Conservation (phyloP, 2,329 filamentous ascomycete species). For the Exophiala xenobiotica region DNA sequence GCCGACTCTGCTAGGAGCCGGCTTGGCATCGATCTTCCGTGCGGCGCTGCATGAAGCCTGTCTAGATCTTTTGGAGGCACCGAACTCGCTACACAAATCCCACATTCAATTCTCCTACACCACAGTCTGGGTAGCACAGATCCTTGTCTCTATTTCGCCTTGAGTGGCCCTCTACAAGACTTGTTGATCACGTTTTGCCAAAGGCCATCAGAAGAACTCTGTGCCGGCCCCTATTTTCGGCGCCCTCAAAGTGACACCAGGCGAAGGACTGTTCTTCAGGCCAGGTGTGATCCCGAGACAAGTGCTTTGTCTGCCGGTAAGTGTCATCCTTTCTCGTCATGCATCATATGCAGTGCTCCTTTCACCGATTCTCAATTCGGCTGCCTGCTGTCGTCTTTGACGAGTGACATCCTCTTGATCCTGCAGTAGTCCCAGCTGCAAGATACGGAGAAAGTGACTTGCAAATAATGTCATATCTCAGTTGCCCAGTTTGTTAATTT, state of each 20-base stretch:
- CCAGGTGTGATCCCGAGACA: slow-evolving; percentile 26
- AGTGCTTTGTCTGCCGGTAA: slow-evolving; percentile 28
- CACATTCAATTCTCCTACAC: slow-evolving; percentile 2
- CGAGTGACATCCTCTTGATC: slow-evolving; percentile 9
- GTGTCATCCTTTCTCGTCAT: slow-evolving; percentile 14
- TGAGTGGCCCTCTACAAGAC: not conserved
- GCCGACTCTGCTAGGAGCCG: slow-evolving; percentile 10
- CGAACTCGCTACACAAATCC: slow-evolving; percentile 16
- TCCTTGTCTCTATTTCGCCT: not conserved
- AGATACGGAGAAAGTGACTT: slow-evolving; percentile 6
- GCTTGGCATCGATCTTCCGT: slow-evolving; percentile 17
- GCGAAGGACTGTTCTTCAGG: slow-evolving; percentile 11
- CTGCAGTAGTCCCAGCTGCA: slow-evolving; percentile 1
- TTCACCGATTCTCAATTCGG: slow-evolving; percentile 15
- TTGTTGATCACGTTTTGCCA: not conserved
- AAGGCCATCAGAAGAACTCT: not conserved
- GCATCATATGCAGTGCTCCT: slow-evolving; percentile 9
- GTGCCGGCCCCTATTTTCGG: slow-evolving; percentile 18
- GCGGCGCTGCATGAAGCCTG: slow-evolving; percentile 2
- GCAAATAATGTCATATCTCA: slow-evolving; percentile 7
- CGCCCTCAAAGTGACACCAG: slow-evolving; percentile 21
- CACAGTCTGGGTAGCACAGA: slow-evolving; percentile 7
- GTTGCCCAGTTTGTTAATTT: too few relatives aligned
- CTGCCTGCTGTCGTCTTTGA: slow-evolving; percentile 11
- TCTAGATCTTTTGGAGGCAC: slow-evolving; percentile 11